These are phyloP conservation scores for Aspergillus spinulosporus DNA, from an alignment of 2,329 filamentous ascomycete genomes.

Conservation along the genomic window DNA sequence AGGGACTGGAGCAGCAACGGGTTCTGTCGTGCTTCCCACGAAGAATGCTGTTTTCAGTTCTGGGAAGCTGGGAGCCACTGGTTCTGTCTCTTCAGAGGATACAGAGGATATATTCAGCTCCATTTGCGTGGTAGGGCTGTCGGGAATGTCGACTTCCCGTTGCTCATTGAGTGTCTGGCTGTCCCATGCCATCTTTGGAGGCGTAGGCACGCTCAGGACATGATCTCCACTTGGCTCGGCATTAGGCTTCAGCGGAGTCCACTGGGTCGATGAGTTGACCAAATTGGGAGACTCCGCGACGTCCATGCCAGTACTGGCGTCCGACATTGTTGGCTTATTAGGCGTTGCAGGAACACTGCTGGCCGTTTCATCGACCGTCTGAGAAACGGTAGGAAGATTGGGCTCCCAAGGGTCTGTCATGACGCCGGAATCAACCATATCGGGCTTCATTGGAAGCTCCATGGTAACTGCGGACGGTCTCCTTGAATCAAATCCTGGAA, in stretches of 20 bases:
- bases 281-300: slow-evolving; percentile 26
- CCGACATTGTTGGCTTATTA: slow-evolving; percentile 17
- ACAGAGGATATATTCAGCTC: slow-evolving; percentile 37
- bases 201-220: slow-evolving; percentile 36
- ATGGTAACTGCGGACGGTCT: slow-evolving; percentile 34
- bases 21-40: slow-evolving; percentile 32
- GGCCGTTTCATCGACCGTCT: slow-evolving; percentile 23
- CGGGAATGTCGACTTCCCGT: slow-evolving; percentile 20
- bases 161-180: slow-evolving; percentile 24
- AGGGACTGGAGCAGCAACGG: slow-evolving; percentile 24
- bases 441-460: slow-evolving; percentile 26
- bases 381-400: slow-evolving; percentile 23
- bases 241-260: slow-evolving; percentile 38
- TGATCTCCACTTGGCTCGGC: slow-evolving; percentile 28
- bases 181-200: slow-evolving; percentile 46
- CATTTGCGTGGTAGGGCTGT: slow-evolving; percentile 17
- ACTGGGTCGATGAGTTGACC: slow-evolving; percentile 46
- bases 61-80: slow-evolving; percentile 45
- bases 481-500: slow-evolving; percentile 30
- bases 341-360: slow-evolving; percentile 26
- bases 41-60: slow-evolving; percentile 37
- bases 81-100: slow-evolving; percentile 36
- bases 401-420: slow-evolving; percentile 63
- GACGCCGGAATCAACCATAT: slow-evolving; percentile 61
- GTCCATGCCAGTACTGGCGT: slow-evolving; percentile 22